Evolutionary conservation across 2,329 filamentous ascomycete species (phyloP), one percentile per base, ranked within the genome.

Genomic region (Penicillium sp.): DNA sequence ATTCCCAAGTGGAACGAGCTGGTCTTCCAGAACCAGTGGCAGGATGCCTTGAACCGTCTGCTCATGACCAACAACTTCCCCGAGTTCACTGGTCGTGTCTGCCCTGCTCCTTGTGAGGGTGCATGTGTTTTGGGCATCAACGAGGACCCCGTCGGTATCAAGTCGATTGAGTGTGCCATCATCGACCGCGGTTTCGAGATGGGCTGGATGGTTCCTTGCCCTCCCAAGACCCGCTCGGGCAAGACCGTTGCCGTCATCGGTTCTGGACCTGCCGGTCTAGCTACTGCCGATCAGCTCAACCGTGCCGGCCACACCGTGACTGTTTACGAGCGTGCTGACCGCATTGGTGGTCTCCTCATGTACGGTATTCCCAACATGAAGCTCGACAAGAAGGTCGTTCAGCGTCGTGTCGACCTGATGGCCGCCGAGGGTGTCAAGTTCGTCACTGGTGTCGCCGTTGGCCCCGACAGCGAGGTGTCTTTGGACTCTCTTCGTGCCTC

Each of bases 331-430:
- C 90, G 92, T 59, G 85, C 91, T 54, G 92, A 97, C 69, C 90
- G 92, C 60, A 79, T 88, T 51, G 92, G 92, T 75, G 92, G 92
- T 73, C 81, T 97, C 49, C 83, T 97, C 66, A 96, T 96, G 92
- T 96, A 97, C 69, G 92, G 92, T 62, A 97, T 97, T 62, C 92
- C 92, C 61, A 97, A 97, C 80, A 97, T 97, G 92, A 97, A 97
- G 80, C 88, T 97, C 38, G 92, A 97, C 79, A 97, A 97, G 82
- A 90, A 90, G 69, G 86, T 96, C 58, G 92, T 97, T 54, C 92
- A 96, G 80, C 89, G 92, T 46, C 89, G 92, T 72, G 91, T 94
- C 44, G 90, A 96, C 74, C 91, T 97, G 74, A 92, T 96, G 89
- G 89, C 88, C 48, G 83, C 86, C 3, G 92, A 96, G 75, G 92